Base-by-base conservation (phyloP, 2,329 filamentous ascomycete species). In the Epichloe uncinata region DNA sequence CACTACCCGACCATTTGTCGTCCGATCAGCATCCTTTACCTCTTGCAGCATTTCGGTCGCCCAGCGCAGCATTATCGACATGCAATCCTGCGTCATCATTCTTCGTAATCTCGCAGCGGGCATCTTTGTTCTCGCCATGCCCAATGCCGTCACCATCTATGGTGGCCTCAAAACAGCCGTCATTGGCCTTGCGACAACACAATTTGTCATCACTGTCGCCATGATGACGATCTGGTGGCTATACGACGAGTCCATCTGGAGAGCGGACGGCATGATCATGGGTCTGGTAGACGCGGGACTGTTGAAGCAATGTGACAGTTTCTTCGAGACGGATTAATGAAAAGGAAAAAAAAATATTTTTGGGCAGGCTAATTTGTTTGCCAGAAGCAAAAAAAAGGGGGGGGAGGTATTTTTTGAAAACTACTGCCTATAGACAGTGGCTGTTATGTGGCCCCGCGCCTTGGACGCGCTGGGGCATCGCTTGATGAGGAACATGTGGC, bases 1-100 rank as follows among this genome's bases (percentile, higher is more conserved):
- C 3, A 66, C 69, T 0, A 63, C 66, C 2, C 60, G 63, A 3
- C 72, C 73, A 2, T 58, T 73, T 26, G 64, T 77, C 42, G 63
- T 65, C 26, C 65, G 68, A n/a, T 75, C 72, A 34, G 70, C 73
- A 7, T 68, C 69, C 43, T 77, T 73, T 53, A 76, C 73, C 0
- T 70, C 67, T 3, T 65, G 70, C 5, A 75, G 68, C 57, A 63
- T 75, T 22, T 63, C 63, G n/a, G 61, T 69, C 12, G 67, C 68
- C 22, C 64, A 73, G 48, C 69, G 73, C 33, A 72, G 66, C 55
- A 69, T 69, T 15, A 66, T 66, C 13, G 73, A 77, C 54, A 77
- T 78, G 73, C 61, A 67, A 26, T 68, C 64, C 3, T 69, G 64
- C 33, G 63, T 74, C 2, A 53, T 61, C 2, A 63, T 69, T 37